These are phyloP conservation scores for Oxyria digyna DNA, from an alignment of 148 eudicot species.

Conservation along the genomic window DNA sequence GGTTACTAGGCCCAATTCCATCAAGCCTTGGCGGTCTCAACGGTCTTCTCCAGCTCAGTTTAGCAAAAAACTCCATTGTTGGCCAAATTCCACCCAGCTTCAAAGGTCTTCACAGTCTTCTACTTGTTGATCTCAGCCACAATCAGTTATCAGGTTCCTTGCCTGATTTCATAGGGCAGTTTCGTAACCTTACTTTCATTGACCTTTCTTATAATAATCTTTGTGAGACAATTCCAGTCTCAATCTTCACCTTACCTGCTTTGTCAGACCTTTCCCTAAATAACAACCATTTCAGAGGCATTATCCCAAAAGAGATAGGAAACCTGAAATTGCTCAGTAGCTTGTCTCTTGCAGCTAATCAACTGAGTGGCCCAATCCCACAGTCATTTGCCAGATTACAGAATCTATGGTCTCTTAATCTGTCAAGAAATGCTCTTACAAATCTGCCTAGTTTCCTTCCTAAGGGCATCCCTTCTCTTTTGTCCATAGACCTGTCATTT, in stretches of 20 bases:
- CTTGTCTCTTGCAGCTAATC: conserved; percentile 42
- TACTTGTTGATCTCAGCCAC: conserved; percentile 54
- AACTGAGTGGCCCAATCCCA: conserved; percentile 52
- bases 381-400: conserved; percentile 37
- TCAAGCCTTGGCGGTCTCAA: conserved; percentile 35
- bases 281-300: conserved; percentile 48
- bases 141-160: conserved; percentile 48
- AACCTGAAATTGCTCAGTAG: conserved; percentile 47
- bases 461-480: conserved; percentile 50
- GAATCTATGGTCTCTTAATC: conserved; percentile 62
- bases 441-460: conserved; percentile 35
- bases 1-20: conserved; percentile 47
- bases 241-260: conserved; percentile 31
- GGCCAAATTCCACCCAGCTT: conserved; percentile 44
- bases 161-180: conserved; percentile 51
- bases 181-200: conserved; percentile 35
- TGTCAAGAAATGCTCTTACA: conserved; percentile 53
- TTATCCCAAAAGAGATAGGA: conserved; percentile 40
- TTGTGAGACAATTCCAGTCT: conserved; percentile 49
- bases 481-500: conserved; percentile 67
- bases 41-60: conserved; percentile 37
- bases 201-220: conserved; percentile 52
- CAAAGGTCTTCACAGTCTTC: conserved; percentile 24
- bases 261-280: conserved; percentile 50
- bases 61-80: conserved; percentile 36